These are phyloP conservation scores for Colletotrichum gloeosporioides DNA, from an alignment of 2,329 filamentous ascomycete genomes.

Conservation along the genomic window DNA sequence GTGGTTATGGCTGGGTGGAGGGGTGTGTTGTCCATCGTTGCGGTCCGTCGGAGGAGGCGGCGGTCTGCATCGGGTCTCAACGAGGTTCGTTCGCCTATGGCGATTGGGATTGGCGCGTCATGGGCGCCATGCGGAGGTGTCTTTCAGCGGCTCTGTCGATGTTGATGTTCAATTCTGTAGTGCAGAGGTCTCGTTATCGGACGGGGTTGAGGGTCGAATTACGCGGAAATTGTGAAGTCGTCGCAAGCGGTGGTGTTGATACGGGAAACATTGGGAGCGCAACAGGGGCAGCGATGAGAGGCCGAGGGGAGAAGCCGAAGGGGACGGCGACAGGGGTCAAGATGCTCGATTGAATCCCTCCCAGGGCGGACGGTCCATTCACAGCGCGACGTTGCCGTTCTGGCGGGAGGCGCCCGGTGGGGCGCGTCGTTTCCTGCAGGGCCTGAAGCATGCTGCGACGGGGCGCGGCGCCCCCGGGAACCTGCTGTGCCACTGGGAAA, in stretches of 20 bases:
- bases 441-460: background rate
- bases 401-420: background rate
- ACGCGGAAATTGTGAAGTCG: background rate
- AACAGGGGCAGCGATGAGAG: background rate
- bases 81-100: background rate
- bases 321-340: background rate
- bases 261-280: background rate
- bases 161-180: background rate
- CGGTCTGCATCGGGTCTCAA: background rate
- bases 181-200: accelerated
- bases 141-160: background rate
- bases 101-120: background rate
- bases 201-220: background rate
- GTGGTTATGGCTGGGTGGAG: constrained; percentile 14
- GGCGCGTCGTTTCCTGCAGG: background rate
- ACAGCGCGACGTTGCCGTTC: background rate
- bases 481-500: background rate
- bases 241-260: background rate
- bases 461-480: background rate
- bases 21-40: constrained; percentile 19
- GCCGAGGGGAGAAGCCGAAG: background rate
- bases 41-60: background rate
- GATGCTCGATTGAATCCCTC: background rate
- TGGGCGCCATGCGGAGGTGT: background rate
- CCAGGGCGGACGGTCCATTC: background rate